Evolutionary conservation across 2,329 filamentous ascomycete genomes (phyloP).

Genomic region (Verticillium zaregamsianum): DNA sequence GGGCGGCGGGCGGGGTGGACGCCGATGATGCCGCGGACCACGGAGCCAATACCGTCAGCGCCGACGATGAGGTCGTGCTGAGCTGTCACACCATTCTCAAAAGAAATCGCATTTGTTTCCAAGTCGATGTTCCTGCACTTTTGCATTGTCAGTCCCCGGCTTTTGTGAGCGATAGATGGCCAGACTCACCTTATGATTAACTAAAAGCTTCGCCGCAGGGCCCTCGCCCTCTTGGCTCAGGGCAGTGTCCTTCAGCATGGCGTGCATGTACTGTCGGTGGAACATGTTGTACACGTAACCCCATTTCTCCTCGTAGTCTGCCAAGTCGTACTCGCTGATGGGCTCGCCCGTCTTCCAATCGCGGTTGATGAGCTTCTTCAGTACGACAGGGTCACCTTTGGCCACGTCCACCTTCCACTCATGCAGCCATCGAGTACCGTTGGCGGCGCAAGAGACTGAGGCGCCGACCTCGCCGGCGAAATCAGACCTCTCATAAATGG

Average conservation of each 20-base stretch:
- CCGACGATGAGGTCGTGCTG: conserved; percentile 59
- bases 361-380: conserved; percentile 63
- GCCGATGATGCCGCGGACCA: conserved; percentile 60
- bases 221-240: conserved; percentile 49
- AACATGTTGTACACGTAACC: conserved; percentile 67
- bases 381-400: conserved; percentile 61
- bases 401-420: conserved; percentile 63
- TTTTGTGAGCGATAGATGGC: not conserved
- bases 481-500: conserved; percentile 62
- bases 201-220: conserved; percentile 44
- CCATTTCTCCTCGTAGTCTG: conserved; percentile 62
- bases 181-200: conserved; percentile 49
- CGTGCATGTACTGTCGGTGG: conserved; percentile 64
- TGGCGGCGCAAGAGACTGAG: conserved; percentile 64
- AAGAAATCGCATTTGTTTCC: conserved; percentile 42
- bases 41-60: conserved; percentile 64
- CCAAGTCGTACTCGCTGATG: conserved; percentile 58
- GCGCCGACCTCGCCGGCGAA: conserved; percentile 66
- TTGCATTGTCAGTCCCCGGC: not conserved
- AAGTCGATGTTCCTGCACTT: conserved; percentile 49
- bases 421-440: conserved; percentile 65
- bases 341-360: conserved; percentile 68
- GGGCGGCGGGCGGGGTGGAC: conserved; percentile 55
- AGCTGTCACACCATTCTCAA: conserved; percentile 44
- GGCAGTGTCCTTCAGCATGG: conserved; percentile 60